phyloP scores from a whole-genome alignment of 352 stramenopile species.

The Thraustochytrium sp. region DNA sequence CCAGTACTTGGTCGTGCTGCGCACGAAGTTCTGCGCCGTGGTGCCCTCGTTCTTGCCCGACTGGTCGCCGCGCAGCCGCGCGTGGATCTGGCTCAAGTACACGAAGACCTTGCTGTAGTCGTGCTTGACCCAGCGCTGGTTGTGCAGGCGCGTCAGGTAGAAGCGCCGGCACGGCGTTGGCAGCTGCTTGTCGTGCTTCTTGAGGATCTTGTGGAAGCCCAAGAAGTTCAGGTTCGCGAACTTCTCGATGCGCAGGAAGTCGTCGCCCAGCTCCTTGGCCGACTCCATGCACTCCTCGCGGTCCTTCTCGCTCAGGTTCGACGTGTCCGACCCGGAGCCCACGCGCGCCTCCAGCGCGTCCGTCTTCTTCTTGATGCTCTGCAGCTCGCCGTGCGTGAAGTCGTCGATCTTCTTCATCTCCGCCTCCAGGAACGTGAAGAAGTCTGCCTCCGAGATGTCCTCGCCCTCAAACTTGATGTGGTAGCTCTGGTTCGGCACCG shows the following conservation, averaged over 20 bases:
- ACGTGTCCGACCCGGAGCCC: conserved; percentile 22
- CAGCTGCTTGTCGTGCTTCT: conserved; percentile 77
- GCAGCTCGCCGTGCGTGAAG: conserved; percentile 64
- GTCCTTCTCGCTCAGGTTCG: background rate
- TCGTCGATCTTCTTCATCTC: conserved; percentile 68
- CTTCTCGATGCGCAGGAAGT: conserved; percentile 74
- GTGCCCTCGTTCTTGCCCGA: conserved; percentile 55
- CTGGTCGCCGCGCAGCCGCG: conserved; percentile 30
- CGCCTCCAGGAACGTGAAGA: conserved; percentile 63
- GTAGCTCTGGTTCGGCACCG: conserved; percentile 29
- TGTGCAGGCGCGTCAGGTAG: conserved; percentile 71
- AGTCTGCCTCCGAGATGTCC: conserved; percentile 61
- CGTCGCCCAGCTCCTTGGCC: conserved; percentile 58
- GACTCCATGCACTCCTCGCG: background rate
- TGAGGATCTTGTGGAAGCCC: conserved; percentile 81
- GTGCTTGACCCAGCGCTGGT: conserved; percentile 67
- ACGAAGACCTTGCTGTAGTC: conserved; percentile 47
- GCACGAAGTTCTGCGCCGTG: conserved; percentile 63
- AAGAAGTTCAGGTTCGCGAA: conserved; percentile 83
- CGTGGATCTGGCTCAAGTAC: conserved; percentile 37
- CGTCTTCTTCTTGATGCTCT: conserved; percentile 57
- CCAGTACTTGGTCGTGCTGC: conserved; percentile 79
- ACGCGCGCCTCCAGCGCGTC: conserved; percentile 50
- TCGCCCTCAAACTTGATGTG: conserved; percentile 4
- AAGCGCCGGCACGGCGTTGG: conserved; percentile 65